These are phyloP conservation scores for Aspergillus nanangensis DNA, from an alignment of 495 filamentous ascomycete species.

Conservation along the genomic window DNA sequence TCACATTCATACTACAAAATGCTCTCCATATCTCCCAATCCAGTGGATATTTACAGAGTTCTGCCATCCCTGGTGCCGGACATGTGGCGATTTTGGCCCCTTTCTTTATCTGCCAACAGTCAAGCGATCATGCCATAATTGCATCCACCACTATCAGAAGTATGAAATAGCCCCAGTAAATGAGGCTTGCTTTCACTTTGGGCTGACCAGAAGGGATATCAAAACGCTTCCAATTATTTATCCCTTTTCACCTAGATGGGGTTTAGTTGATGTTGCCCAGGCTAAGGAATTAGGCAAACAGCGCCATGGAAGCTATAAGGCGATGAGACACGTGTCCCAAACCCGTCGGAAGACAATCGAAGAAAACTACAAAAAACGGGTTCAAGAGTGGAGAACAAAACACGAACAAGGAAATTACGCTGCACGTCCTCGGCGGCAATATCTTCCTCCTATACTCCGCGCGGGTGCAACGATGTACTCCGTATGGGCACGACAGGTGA, in stretches of 20 bases:
- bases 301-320: slow-evolving; percentile 2
- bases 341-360: neutral
- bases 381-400: neutral
- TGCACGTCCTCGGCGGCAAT: neutral
- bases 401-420: neutral
- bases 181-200: slow-evolving; percentile 3
- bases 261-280: slow-evolving; percentile 1
- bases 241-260: neutral
- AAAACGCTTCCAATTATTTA: slow-evolving; percentile 3
- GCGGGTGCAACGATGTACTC: no score
- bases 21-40: slow-evolving; percentile 1
- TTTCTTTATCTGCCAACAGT: slow-evolving; percentile 8
- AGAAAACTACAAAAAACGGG: neutral
- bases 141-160: neutral
- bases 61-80: slow-evolving; percentile 10
- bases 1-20: slow-evolving; percentile 2
- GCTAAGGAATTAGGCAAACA: slow-evolving; percentile 2
- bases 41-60: slow-evolving; percentile 5
- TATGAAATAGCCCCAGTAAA: slow-evolving; percentile 1
- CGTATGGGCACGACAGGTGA: no score
- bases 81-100: slow-evolving; percentile 9
- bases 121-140: slow-evolving; percentile 7
- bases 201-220: neutral
- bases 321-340: neutral
- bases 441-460: neutral